Percentiles rank a stretch among this genome's conserved stretches.
phyloP scores from a whole-genome alignment of 2,329 filamentous ascomycete species.

The Colletotrichum tamarilloi region DNA sequence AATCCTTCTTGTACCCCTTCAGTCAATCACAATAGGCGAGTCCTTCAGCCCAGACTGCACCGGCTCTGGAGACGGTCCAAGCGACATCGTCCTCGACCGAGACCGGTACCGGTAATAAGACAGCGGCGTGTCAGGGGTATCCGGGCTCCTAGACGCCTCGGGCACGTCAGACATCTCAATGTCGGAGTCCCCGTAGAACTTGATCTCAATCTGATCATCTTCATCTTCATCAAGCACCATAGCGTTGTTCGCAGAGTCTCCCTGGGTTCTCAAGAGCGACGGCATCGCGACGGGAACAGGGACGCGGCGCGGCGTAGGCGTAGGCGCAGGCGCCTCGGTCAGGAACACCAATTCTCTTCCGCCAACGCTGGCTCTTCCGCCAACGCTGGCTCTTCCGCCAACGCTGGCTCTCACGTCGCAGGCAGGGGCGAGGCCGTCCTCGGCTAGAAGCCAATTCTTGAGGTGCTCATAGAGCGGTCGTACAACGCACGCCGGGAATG shows the following conservation, averaged over 20 bases:
- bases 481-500: conserved; percentile 74
- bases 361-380: conserved; percentile 5
- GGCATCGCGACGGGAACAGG: neutral
- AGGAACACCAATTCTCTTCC: conserved; percentile 23
- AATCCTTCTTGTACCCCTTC: neutral
- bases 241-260: neutral
- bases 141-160: neutral
- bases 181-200: conserved; percentile 18
- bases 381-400: neutral
- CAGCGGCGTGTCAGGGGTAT: neutral
- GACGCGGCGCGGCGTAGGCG: neutral
- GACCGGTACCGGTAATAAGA: neutral
- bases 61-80: neutral
- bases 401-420: conserved; percentile 4
- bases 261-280: neutral
- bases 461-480: conserved; percentile 61
- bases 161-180: conserved; percentile 13
- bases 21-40: conserved; percentile 1
- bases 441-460: conserved; percentile 54
- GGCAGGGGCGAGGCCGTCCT: conserved; percentile 48
- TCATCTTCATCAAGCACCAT: conserved; percentile 5
- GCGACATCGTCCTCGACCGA: conserved; percentile 4
- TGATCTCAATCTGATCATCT: conserved; percentile 13
- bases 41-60: neutral
- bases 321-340: conserved; percentile 2